Percentiles rank a stretch among this genome's conserved stretches.
phyloP scores from a whole-genome alignment of 352 stramenopile genomes.

The Thalassiosira tumida region DNA sequence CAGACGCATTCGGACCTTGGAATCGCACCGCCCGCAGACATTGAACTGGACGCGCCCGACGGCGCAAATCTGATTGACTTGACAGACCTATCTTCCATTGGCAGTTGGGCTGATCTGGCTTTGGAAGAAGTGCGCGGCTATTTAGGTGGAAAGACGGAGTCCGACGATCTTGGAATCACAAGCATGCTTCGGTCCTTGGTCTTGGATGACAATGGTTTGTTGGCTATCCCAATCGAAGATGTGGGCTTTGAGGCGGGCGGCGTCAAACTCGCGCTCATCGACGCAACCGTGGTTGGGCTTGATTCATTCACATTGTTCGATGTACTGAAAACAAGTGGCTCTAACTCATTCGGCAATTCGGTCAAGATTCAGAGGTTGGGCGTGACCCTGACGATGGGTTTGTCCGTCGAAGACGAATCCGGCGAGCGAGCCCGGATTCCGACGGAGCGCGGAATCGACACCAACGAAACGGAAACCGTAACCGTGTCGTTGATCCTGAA shows the following conservation, averaged over 20 bases:
- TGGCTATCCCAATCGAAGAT: slow-evolving; percentile 79
- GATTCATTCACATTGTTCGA: slow-evolving; percentile 87
- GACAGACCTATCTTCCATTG: slow-evolving; percentile 76
- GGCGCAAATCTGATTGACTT: slow-evolving; percentile 77
- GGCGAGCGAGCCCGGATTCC: slow-evolving; percentile 45
- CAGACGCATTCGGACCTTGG: slow-evolving; percentile 68
- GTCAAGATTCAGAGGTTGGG: slow-evolving; percentile 82
- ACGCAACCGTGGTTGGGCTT: slow-evolving; percentile 84
- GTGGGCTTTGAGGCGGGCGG: slow-evolving; percentile 74
- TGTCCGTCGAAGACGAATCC: slow-evolving; percentile 62
- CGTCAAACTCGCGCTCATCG: slow-evolving; percentile 75
- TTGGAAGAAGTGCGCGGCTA: slow-evolving; percentile 73
- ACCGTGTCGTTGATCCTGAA: slow-evolving; percentile 83
- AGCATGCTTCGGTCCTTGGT: slow-evolving; percentile 81
- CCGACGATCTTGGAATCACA: slow-evolving; percentile 44
- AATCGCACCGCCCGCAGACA: slow-evolving; percentile 22
- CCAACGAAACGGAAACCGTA: slow-evolving; percentile 71
- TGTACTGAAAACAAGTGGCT: slow-evolving; percentile 77
- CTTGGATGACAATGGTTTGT: slow-evolving; percentile 81
- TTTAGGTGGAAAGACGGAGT: slow-evolving; percentile 45
- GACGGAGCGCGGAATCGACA: slow-evolving; percentile 22
- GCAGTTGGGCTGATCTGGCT: slow-evolving; percentile 77
- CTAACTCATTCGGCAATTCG: slow-evolving; percentile 83
- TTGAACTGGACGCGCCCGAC: slow-evolving; percentile 60
- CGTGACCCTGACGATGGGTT: slow-evolving; percentile 80